phyloP scores from a whole-genome alignment of 306 rosid species.

The Prunus fruticosa region DNA sequence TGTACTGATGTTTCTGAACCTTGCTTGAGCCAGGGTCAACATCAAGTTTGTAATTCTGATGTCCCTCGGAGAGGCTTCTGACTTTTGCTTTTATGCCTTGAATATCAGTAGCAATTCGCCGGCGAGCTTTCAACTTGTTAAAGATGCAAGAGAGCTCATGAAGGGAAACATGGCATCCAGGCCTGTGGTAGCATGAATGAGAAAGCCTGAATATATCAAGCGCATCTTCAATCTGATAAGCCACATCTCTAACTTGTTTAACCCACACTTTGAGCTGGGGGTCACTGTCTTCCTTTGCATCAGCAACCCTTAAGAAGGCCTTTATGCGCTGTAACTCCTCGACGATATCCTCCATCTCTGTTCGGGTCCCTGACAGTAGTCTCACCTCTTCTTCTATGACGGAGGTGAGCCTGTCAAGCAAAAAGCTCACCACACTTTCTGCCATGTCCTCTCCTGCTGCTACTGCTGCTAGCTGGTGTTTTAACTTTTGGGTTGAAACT shows the following conservation, averaged over 20 bases:
- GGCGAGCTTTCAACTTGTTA: conserved; percentile 3
- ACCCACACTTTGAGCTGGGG: conserved; percentile 20
- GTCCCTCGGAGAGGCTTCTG: not conserved
- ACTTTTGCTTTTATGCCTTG: conserved; percentile 10
- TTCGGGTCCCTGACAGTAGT: conserved; percentile 28
- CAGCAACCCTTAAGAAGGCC: conserved; percentile 28
- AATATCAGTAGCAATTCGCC: conserved; percentile 1
- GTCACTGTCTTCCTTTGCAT: conserved; percentile 26
- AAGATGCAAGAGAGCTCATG: conserved; percentile 1
- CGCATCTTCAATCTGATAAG: conserved; percentile 33
- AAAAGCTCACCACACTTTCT: conserved; percentile 38
- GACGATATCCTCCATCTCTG: conserved; percentile 1
- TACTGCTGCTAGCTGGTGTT: not conserved
- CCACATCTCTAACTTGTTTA: conserved; percentile 27
- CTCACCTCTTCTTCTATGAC: conserved; percentile 40
- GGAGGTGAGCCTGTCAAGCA: conserved; percentile 29
- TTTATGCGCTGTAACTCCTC: conserved; percentile 21
- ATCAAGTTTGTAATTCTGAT: not conserved
- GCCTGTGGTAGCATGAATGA: not conserved
- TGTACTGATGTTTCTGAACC: conserved; percentile 16
- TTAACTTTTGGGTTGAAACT: not conserved
- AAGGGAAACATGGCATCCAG: not conserved
- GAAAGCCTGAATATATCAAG: conserved; percentile 26
- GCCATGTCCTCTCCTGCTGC: conserved; percentile 31
- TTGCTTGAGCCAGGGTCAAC: conserved; percentile 26